phyloP scores from a whole-genome alignment of 257 asterid species.

The Apocynum venetum region DNA sequence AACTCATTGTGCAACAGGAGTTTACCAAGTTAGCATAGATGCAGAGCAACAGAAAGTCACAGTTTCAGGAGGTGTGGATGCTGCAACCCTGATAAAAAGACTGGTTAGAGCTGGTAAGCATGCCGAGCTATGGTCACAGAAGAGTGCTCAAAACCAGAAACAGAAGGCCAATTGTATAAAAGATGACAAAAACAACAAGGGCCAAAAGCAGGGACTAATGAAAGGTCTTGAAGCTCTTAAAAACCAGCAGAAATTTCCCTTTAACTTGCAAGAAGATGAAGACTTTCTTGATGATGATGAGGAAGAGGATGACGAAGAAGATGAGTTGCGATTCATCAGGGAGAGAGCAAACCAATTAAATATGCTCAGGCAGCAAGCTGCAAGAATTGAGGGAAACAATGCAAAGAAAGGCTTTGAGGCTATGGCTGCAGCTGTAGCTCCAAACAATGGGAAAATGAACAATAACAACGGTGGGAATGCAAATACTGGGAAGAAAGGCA shows the following conservation, averaged over 20 bases:
- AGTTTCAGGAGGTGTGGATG: slow-evolving; percentile 53
- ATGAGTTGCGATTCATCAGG: slow-evolving; percentile 32
- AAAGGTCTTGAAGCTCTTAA: slow-evolving; percentile 42
- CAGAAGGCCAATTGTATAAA: slow-evolving; percentile 34
- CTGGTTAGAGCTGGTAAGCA: slow-evolving; percentile 56
- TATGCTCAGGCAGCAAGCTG: slow-evolving; percentile 40
- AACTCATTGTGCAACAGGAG: slow-evolving; percentile 37
- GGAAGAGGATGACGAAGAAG: slow-evolving; percentile 23
- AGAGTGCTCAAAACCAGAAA: slow-evolving; percentile 29
- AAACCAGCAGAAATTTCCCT: slow-evolving; percentile 36
- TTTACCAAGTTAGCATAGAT: slow-evolving; percentile 60
- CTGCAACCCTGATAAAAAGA: slow-evolving; percentile 50
- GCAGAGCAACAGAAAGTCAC: slow-evolving; percentile 60
- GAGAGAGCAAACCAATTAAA: slow-evolving; percentile 37
- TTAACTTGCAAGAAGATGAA: slow-evolving; percentile 31
- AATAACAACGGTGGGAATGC: slow-evolving; percentile 26
- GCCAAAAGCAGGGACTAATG: slow-evolving; percentile 31
- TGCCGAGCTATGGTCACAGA: slow-evolving; percentile 67
- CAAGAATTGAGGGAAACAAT: slow-evolving; percentile 20
- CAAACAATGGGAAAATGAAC: slow-evolving; percentile 27
- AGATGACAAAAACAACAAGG: slow-evolving; percentile 31
- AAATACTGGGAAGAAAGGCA: slow-evolving; percentile 31
- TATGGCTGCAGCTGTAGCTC: slow-evolving; percentile 10
- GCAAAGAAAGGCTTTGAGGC: slow-evolving; percentile 28
- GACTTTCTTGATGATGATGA: slow-evolving; percentile 24